phyloP scores from a whole-genome alignment of 73 alveolate species.

The Uronychia binucleata region DNA sequence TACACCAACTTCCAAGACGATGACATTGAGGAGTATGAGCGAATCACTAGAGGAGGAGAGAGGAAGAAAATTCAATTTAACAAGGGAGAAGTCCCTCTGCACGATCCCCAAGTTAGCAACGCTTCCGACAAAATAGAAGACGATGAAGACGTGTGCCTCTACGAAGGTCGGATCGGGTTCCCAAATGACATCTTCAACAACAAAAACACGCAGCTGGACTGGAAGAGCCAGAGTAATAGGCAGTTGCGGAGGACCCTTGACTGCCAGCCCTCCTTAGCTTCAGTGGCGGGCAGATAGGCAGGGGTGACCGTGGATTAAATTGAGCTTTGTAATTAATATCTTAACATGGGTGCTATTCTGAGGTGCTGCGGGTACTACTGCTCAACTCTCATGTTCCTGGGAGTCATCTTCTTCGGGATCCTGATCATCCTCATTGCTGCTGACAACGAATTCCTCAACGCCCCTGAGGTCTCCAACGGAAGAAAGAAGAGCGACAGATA shows the following conservation, averaged over 20 bases:
- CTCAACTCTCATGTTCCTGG: slow-evolving; percentile 32
- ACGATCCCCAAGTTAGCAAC: neutral
- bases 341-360: slow-evolving; percentile 26
- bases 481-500: slow-evolving; percentile 1
- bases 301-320: no score
- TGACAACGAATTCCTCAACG: neutral
- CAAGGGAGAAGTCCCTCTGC: neutral
- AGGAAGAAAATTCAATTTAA: neutral
- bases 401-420: slow-evolving; percentile 34
- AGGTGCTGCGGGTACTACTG: slow-evolving; percentile 58
- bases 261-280: no score
- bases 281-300: no score
- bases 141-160: neutral
- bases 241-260: no score
- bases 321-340: neutral
- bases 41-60: neutral
- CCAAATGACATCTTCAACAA: no score
- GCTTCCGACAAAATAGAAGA: neutral
- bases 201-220: no score
- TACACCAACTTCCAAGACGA: neutral
- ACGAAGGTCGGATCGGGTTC: neutral
- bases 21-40: neutral
- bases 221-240: no score
- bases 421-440: neutral
- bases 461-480: neutral